Base-by-base conservation (phyloP, 306 rosid species). In the Vachellia collinsii region DNA sequence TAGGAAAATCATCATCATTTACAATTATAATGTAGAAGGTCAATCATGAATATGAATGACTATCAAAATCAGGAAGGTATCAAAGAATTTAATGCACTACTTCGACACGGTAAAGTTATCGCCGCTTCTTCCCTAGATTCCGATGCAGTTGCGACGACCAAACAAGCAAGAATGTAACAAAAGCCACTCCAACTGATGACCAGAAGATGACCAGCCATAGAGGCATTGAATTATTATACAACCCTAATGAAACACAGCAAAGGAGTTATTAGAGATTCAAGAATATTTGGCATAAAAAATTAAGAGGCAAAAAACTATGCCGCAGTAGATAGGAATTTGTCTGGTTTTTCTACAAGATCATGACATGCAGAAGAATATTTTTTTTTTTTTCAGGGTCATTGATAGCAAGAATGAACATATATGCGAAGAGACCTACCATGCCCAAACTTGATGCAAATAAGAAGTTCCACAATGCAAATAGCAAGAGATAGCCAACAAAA, bases 401-500 rank as follows among this genome's bases (percentile, higher is more conserved):
- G 41, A 36, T 36, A 36, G 44, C 25, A 56, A 29, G 11, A 66
- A 37, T 64, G 54, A 34, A 53, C 46, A 20, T 20, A 20, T 3
- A 41, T 19, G 25, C 56, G 9, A 69, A 77, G 54, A 72, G 68
- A 76, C 85, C 12, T 83, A 96, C 99, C 98, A 47, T 92, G 89
- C 80, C 98, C 98, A 83, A 96, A 96, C 83, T 96, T 96, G 71
- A 96, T 93, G 91, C 99, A 93, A 77, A 96, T 96, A 72, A 96
- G 92, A 88, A 96, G 98, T 83, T 96, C 99, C 2, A 96, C 89
- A 11, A 96, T 93, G 87, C 99, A 96, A 78, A 96, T 96, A 16
- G 99, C 99, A 22, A 93, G 87, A 20, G 99, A 96, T 72, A 96
- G 97, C 99, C 99, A 96, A 89, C 99, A 96, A 85, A 93, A 91